Conservation (phyloP, 352 stramenopile genomes). For the Pythium biforme region DNA sequence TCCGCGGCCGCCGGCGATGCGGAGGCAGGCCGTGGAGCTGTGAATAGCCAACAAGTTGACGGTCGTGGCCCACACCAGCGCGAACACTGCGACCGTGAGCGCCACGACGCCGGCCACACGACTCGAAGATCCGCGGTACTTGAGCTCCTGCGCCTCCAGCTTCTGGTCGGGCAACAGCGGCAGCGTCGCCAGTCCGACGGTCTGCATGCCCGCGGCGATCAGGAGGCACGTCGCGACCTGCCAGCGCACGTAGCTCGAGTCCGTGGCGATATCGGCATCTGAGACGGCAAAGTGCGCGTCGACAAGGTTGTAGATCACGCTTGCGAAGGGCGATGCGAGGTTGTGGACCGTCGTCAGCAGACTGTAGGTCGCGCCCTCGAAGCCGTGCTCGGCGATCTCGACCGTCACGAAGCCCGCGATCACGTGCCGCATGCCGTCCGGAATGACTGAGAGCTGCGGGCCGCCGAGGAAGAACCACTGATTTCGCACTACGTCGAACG, state of each 20-base stretch:
- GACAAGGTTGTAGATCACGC: constrained; percentile 53
- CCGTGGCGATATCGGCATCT: constrained; percentile 52
- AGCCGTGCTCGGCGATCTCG: constrained; percentile 70
- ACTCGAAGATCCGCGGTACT: constrained; percentile 50
- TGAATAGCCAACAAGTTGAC: constrained; percentile 66
- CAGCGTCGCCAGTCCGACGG: constrained; percentile 46
- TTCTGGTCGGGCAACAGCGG: constrained; percentile 64
- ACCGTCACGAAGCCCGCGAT: constrained; percentile 62
- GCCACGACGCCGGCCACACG: constrained; percentile 37
- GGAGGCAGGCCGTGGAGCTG: constrained; percentile 57
- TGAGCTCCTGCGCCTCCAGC: constrained; percentile 55
- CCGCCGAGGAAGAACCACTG: constrained; percentile 72
- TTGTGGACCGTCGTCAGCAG: constrained; percentile 71
- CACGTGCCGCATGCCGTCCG: constrained; percentile 61
- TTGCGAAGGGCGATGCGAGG: constrained; percentile 51
- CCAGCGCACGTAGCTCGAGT: constrained; percentile 55
- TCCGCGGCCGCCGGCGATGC: constrained; percentile 54
- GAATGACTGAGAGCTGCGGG: constrained; percentile 53
- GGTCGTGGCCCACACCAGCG: constrained; percentile 49
- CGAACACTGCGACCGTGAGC: constrained; percentile 36
- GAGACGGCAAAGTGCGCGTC: constrained; percentile 57
- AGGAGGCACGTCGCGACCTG: constrained; percentile 57
- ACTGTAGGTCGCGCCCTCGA: constrained; percentile 64
- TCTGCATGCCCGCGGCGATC: constrained; percentile 48
- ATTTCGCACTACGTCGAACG: constrained; percentile 58